Conservation (phyloP, 192 early-diverging fungal genomes). For the Oehlia diaphana region DNA sequence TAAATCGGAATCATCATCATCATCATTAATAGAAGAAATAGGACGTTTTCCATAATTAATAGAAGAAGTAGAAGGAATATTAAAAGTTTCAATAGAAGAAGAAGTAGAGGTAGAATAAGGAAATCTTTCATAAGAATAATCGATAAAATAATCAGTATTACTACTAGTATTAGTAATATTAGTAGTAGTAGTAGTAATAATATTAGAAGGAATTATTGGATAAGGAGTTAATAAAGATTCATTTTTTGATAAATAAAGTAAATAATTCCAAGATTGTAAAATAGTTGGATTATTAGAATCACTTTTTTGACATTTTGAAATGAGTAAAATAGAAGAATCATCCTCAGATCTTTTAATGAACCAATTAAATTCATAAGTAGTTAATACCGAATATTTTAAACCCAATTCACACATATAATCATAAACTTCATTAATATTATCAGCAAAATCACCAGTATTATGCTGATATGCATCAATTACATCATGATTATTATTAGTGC, state of each 20-base stretch:
- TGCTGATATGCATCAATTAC: not conserved
- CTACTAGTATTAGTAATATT: no score
- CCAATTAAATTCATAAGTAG: constrained; percentile 34
- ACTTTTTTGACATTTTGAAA: constrained; percentile 6
- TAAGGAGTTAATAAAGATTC: not conserved
- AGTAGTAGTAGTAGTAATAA: no score
- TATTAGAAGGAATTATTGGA: not conserved
- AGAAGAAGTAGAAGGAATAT: no score
- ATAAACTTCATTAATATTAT: constrained; percentile 24
- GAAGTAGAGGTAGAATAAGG: not conserved
- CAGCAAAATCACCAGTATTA: constrained; percentile 6
- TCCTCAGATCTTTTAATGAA: constrained; percentile 27
- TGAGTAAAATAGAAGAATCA: not conserved
- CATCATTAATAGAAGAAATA: not conserved
- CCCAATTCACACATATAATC: constrained; percentile 35
- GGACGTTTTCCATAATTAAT: not conserved
- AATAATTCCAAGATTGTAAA: constrained; percentile 32
- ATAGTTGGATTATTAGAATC: constrained; percentile 25
- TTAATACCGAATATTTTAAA: constrained; percentile 30
- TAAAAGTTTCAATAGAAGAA: no score
- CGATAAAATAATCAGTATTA: not conserved
- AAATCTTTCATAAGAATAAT: not conserved
- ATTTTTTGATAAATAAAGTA: constrained; percentile 28
- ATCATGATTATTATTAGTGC: not conserved
- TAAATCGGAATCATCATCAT: not conserved